A percentile compares a stretch with the other conserved stretches of the same genome.
Evolutionary conservation across 202 grass and related monocot genomes (phyloP).

Genomic region (Bolboschoenoplectus hybrid): DNA sequence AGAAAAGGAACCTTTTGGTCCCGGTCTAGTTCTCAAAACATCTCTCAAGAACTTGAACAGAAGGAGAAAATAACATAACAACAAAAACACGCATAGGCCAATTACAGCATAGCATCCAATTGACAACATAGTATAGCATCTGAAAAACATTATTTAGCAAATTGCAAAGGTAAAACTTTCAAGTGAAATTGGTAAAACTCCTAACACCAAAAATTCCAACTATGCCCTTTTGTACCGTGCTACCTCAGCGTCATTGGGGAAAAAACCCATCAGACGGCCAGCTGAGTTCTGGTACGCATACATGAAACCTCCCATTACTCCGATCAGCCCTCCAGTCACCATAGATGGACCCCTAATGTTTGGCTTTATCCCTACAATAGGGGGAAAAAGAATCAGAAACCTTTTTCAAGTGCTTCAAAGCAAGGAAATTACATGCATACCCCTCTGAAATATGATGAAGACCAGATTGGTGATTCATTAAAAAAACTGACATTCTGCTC

Average conservation of each 20-base stretch:
- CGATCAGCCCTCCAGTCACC: constrained; percentile 91
- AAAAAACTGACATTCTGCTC: not conserved
- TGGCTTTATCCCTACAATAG: constrained; percentile 77
- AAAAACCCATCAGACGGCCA: constrained; percentile 92
- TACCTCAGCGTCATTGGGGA: constrained; percentile 88
- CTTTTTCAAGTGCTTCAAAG: not conserved
- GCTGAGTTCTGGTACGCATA: constrained; percentile 96
- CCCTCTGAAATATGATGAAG: not conserved
- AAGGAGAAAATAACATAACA: not conserved
- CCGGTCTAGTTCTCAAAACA: not conserved
- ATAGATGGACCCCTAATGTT: constrained; percentile 94
- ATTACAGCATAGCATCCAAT: constrained; percentile 14
- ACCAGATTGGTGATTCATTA: not conserved
- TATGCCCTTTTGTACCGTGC: constrained; percentile 59
- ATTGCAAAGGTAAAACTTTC: constrained; percentile 20
- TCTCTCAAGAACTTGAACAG: not conserved
- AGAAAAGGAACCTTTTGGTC: not conserved
- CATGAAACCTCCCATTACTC: constrained; percentile 90
- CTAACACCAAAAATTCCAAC: constrained; percentile 26
- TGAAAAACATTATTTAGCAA: constrained; percentile 24
- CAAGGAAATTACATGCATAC: not conserved
- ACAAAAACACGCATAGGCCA: not conserved
- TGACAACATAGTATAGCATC: constrained; percentile 28
- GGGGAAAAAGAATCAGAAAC: not conserved
- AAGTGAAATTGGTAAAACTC: not conserved